A percentile compares a stretch with the other conserved stretches of the same genome.
phyloP scores from a whole-genome alignment of 352 stramenopile genomes.

The Phytophthora fragariae region DNA sequence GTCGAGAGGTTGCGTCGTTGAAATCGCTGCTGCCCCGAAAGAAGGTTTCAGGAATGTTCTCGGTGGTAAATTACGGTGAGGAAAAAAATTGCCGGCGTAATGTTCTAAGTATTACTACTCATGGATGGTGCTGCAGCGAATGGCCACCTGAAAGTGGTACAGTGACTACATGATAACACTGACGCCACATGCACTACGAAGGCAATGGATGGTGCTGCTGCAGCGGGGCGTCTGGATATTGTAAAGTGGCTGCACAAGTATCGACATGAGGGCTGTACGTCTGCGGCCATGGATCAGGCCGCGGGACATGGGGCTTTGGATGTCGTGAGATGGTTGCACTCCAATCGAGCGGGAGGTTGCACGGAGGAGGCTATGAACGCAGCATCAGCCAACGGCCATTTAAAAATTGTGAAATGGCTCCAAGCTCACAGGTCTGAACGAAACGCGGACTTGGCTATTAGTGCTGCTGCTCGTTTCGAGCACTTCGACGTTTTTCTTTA shows the following conservation, averaged over 20 bases:
- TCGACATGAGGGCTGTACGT: background rate
- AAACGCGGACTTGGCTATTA: background rate
- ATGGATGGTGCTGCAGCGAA: background rate
- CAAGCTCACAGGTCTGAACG: background rate
- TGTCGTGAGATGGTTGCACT: background rate
- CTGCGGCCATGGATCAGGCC: background rate
- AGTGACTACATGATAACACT: background rate
- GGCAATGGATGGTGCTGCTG: background rate
- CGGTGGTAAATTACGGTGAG: no score
- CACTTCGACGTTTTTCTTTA: background rate
- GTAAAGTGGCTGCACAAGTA: background rate
- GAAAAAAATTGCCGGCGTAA: no score
- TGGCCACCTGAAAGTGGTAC: background rate
- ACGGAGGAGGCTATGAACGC: background rate
- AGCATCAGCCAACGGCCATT: background rate
- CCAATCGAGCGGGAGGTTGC: background rate
- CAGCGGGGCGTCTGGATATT: background rate
- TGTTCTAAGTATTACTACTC: no score
- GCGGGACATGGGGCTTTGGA: background rate
- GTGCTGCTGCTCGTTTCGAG: background rate
- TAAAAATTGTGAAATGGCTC: background rate
- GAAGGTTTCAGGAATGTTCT: no score
- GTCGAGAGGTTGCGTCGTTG: no score
- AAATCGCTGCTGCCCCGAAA: no score
- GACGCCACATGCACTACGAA: background rate